Evolutionary conservation across 2,329 filamentous ascomycete species (phyloP), one percentile per base, ranked within the genome.

Genomic region (Exophiala calicioides): DNA sequence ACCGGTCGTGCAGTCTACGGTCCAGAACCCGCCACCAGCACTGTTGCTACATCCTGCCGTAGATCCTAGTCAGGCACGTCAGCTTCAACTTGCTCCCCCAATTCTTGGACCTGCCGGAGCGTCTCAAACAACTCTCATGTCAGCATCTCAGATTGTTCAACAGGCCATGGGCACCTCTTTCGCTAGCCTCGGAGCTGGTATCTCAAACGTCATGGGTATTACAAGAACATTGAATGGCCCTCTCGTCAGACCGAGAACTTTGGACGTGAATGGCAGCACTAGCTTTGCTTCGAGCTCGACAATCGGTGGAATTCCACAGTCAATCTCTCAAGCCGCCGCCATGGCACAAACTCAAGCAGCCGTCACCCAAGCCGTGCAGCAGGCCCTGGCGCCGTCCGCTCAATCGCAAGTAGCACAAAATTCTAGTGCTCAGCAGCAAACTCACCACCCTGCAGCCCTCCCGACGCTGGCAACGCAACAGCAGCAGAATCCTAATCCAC

Each of bases 41-140:
- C 64, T 68, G 26, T 60, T 63, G n/a, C 46, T 65, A 58, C 67
- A 67, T 23, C 36, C 39, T 27, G 62, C 64, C 37, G 58, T 60
- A 36, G 64, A 61, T 42, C 58, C 50, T 27, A 23, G 32, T 23
- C 41, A 41, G 32, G 21, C 23, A 6, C 31, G 19, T 23, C 42
- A 40, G 34, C 13, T 38, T 16, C 49, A 50, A 15, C 26, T 33
- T 19, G 9, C 39, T 3, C 15, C 41, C 6, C 13, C 20, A 21
- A 46, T 13, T 18, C 31, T 26, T 5, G 29, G 43, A 6, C 29
- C 48, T 24, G 41, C 41, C 6, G 45, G 34, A 10, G 29, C 34
- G 24, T 41, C 37, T 39, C 47, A 44, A 31, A 52, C 41, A 3
- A 49, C 45, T 9, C 45, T 39, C 6, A 42, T 52, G 31, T 50